phyloP scores from a whole-genome alignment of 768 basidiomycete species.

The Amanita phalloides region DNA sequence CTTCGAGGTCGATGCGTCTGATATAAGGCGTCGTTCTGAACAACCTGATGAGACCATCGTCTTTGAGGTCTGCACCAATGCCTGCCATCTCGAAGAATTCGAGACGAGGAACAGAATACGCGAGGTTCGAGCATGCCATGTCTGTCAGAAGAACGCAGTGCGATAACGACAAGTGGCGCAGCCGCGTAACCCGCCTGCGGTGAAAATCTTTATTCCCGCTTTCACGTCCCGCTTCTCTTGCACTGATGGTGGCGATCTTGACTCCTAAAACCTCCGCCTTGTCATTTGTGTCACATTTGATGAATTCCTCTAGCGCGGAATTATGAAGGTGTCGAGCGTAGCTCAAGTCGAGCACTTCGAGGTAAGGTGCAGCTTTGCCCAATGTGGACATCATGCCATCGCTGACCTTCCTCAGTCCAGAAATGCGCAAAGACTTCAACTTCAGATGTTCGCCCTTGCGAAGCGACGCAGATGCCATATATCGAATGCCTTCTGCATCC shows the following conservation, averaged over 20 bases:
- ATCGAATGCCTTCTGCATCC: slow-evolving; percentile 49
- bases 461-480: slow-evolving; percentile 32
- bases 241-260: slow-evolving; percentile 39
- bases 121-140: slow-evolving; percentile 61
- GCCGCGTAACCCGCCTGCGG: slow-evolving; percentile 50
- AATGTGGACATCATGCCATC: slow-evolving; percentile 55
- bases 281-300: slow-evolving; percentile 37
- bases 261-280: slow-evolving; percentile 20
- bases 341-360: slow-evolving; percentile 77
- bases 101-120: slow-evolving; percentile 57
- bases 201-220: slow-evolving; percentile 35
- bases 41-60: slow-evolving; percentile 65
- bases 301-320: slow-evolving; percentile 63
- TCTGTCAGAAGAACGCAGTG: slow-evolving; percentile 65
- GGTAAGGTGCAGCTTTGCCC: slow-evolving; percentile 55
- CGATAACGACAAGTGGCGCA: slow-evolving; percentile 70
- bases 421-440: slow-evolving; percentile 55
- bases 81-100: slow-evolving; percentile 74
- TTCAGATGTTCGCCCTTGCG: slow-evolving; percentile 35
- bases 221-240: slow-evolving; percentile 59
- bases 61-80: slow-evolving; percentile 56
- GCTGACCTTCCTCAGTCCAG: slow-evolving; percentile 50
- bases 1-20: slow-evolving; percentile 77
- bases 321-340: slow-evolving; percentile 65
- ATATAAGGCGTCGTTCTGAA: slow-evolving; percentile 62